A percentile compares a stretch with the other conserved stretches of the same genome.
These are phyloP conservation scores for Thermothielavioides terrestris DNA, from an alignment of 495 filamentous ascomycete species.

Conservation along the genomic window DNA sequence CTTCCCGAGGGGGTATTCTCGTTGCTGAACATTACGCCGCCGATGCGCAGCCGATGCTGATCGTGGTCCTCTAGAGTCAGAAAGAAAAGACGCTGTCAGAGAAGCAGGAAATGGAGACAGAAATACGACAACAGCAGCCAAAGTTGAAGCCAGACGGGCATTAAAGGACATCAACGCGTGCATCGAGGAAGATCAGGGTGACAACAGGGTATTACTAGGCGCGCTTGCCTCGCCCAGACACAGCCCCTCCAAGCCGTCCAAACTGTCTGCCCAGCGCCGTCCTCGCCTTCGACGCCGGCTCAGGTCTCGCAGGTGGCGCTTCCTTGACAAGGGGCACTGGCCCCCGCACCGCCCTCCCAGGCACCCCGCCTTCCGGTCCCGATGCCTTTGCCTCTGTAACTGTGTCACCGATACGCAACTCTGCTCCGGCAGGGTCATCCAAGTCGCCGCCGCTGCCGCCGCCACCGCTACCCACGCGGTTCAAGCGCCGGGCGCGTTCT, in stretches of 20 bases:
- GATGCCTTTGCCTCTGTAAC: slow-evolving; percentile 31
- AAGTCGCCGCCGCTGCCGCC: slow-evolving; percentile 12
- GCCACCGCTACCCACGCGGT: slow-evolving; percentile 28
- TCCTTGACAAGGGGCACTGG: slow-evolving; percentile 1
- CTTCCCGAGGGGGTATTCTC: slow-evolving; percentile 6
- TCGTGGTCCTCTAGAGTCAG: not conserved
- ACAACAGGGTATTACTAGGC: slow-evolving; percentile 16
- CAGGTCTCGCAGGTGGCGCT: slow-evolving; percentile 14
- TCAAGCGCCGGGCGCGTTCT: slow-evolving; percentile 56
- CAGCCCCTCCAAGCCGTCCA: slow-evolving; percentile 57
- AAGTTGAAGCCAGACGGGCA: not conserved
- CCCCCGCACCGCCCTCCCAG: not conserved
- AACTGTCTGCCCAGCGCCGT: slow-evolving; percentile 59
- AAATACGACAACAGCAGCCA: not conserved
- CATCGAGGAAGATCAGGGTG: slow-evolving; percentile 1
- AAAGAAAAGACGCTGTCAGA: slow-evolving; percentile 2
- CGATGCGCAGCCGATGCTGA: not conserved
- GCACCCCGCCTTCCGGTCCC: slow-evolving; percentile 15
- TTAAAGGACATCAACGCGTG: not conserved
- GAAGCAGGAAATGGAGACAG: not conserved
- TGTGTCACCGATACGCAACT: slow-evolving; percentile 38
- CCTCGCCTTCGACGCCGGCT: slow-evolving; percentile 46
- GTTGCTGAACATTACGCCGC: not conserved
- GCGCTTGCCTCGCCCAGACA: slow-evolving; percentile 49
- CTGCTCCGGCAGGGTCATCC: slow-evolving; percentile 34